Base-by-base conservation (phyloP, 2,329 filamentous ascomycete genomes). In the Xylaria sp. region DNA sequence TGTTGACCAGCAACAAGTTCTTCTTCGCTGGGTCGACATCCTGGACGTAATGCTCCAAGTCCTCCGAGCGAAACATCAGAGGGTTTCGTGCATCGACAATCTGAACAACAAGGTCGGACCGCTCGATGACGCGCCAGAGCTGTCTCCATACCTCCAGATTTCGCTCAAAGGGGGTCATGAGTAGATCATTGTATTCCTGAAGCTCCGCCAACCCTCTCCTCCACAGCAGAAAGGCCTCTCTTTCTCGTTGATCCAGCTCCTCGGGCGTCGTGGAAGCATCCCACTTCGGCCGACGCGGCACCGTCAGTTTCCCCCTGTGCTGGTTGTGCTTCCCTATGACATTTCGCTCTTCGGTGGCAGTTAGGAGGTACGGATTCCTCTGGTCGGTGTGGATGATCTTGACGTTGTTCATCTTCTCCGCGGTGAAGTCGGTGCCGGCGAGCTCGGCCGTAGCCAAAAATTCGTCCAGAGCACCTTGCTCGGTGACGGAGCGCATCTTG, bases 101-200 rank as follows among this genome's bases (percentile, higher is more conserved):
- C 84, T 99, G 96, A 44, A 99, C 96, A 3, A 99, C 89, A 50
- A 99, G 84, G 80, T 99, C 96, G 18, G 94, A 98, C 70, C 96
- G 88, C 85, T 99, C 96, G 76, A 99, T 98, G 68, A 99, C 96
- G 83, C 96, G 90, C 96, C 96, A 99, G 75, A 99, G 79, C 81
- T 99, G 96, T 79, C 96, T 90, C 96, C 96, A 99, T 34, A 99
- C 96, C 78, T 99, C 97, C 70, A 99, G 79, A 79, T 99, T 99
- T 69, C 96, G 89, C 85, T 99, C 96, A 77, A 99, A 99, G 0
- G 96, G 96, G 0, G 96, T 99, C 93, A 99, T 94, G 64, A 99
- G 87, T 65, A 99, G 82, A 80, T 99, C 96, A 68, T 98, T 91
- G 77, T 92, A 94, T 83, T 99, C 95, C 78, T 98, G 93, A 63